A percentile compares a stretch with the other conserved stretches of the same genome.
phyloP scores from a whole-genome alignment of 768 basidiomycete genomes.

The Psilocybe azurescens region DNA sequence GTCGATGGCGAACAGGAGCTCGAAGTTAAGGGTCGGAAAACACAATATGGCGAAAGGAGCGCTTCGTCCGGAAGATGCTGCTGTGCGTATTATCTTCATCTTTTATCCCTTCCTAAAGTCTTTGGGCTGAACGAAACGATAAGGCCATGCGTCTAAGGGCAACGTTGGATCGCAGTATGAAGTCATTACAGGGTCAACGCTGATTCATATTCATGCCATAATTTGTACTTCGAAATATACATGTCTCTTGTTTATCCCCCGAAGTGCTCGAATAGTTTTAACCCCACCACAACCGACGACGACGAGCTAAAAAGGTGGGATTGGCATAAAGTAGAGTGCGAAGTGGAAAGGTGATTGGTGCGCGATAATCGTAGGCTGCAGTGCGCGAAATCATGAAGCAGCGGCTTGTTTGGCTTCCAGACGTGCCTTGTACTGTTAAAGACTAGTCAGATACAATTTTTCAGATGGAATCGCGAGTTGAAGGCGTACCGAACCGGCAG shows the following conservation, averaged over 20 bases:
- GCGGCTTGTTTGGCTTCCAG: constrained; percentile 59
- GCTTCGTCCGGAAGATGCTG: constrained; percentile 80
- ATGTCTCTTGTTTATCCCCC: not conserved
- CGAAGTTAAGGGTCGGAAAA: constrained; percentile 68
- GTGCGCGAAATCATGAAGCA: constrained; percentile 29
- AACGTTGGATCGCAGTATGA: constrained; percentile 60
- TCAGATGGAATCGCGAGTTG: not conserved
- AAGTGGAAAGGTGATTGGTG: constrained; percentile 7
- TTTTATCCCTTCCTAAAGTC: not conserved
- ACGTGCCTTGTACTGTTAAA: constrained; percentile 67
- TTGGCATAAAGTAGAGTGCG: constrained; percentile 3
- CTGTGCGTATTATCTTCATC: constrained; percentile 50
- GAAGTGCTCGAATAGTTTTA: not conserved
- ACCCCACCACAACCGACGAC: not conserved
- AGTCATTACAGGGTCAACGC: constrained; percentile 37
- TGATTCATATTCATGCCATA: constrained; percentile 12
- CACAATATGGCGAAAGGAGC: constrained; percentile 93
- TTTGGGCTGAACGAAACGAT: not conserved
- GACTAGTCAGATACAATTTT: constrained; percentile 7
- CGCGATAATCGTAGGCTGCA: constrained; percentile 1
- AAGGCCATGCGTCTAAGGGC: constrained; percentile 77
- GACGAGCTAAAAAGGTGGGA: not conserved
- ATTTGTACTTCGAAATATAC: constrained; percentile 5
- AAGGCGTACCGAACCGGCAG: constrained; percentile 72
- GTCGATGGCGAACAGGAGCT: constrained; percentile 45